Base-by-base conservation (phyloP, 2,329 filamentous ascomycete species). In the Fusarium pininemorale region DNA sequence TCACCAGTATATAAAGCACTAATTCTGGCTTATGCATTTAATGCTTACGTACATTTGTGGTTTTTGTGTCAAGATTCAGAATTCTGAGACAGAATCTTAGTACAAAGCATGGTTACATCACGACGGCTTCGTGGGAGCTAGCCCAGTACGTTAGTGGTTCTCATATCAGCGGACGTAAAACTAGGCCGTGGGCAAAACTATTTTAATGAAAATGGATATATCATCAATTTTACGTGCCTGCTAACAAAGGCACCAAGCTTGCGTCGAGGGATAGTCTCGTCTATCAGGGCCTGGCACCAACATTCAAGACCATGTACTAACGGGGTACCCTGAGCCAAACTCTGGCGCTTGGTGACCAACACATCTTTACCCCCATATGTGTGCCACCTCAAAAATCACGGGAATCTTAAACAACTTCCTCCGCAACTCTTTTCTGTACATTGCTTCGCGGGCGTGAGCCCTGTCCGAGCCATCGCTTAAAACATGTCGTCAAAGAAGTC, bases 171-270 rank as follows among this genome's bases (percentile, higher is more conserved):
- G 15, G 20, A 28, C 37, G n/a, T n/a, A 30, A 30, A 15, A n/a
- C 20, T 9, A 55, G 38, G 38, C 18, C 22, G 20, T 18, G 15
- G 22, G 32, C 32, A 22, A 39, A 41, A 14, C 14, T 28, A 16
- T 11, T 38, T 57, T 22, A 59, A 66, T 58, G 51, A 71, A 63
- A 76, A 69, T 69, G 75, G 74, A 80, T 77, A 81, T 80, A 78
- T 79, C 76, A 77, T 81, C 76, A 76, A 77, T 78, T 78, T 75
- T 77, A 76, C 74, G 67, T 80, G 79, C 78, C 75, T 79, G 72
- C 65, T 73, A 76, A 67, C 63, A 75, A 70, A 70, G 65, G 60
- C 60, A 62, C 66, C 72, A 55, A 70, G 68, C 47, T 66, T 63
- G 65, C 55, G 53, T 70, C 65, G 70, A 78, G 73, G 73, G 70